Evolutionary conservation across 2,329 filamentous ascomycete genomes (phyloP), one percentile per base, ranked within the genome.

Genomic region (Zalaria sp.): DNA sequence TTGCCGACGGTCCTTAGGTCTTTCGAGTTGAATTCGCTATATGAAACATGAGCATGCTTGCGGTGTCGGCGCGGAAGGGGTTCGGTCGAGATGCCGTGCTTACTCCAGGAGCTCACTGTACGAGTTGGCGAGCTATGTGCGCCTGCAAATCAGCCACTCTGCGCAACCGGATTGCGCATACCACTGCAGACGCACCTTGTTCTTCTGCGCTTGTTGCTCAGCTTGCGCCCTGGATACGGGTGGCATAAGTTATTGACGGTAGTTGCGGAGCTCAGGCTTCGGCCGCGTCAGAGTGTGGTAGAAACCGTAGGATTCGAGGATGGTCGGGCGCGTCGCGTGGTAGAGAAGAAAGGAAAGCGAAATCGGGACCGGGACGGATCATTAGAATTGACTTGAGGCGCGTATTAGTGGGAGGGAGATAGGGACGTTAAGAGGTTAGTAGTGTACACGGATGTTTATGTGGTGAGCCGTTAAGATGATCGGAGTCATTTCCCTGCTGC

Each of bases 51-150:
- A 44, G 43, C 32, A 38, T 25, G 40, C 6, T 10, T 5, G 5
- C 42, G 31, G 34, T 35, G 5, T 38, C 32, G 31, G 35, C 9
- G 26, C 34, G 34, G 29, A 5, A 29, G 43, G 41, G 40, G 41
- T 18, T 18, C 18, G 18, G 18, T 18, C 18, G 37, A 38, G 41
- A n/a, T 40, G 35, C 36, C 38, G 38, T 41, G 67, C 82, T 66
- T 78, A 93, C 86, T 93, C 83, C 56, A 98, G 77, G 56, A 98
- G 76, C 67, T 93, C 83, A 69, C 93, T 84, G 68, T 98, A 98
- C 53, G 91, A 96, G 64, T 81, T 84, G 61, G 88, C 86, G 71
- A 98, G 88, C 88, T 95, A 63, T 59, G 11, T 36, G 38, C 26
- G 31, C 29, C 28, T 9, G 34, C 25, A 36, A 27, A 34, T 45